These are phyloP conservation scores for Cyberlindnera mississippiensis DNA, from an alignment of 805 yeast species.

Conservation along the genomic window DNA sequence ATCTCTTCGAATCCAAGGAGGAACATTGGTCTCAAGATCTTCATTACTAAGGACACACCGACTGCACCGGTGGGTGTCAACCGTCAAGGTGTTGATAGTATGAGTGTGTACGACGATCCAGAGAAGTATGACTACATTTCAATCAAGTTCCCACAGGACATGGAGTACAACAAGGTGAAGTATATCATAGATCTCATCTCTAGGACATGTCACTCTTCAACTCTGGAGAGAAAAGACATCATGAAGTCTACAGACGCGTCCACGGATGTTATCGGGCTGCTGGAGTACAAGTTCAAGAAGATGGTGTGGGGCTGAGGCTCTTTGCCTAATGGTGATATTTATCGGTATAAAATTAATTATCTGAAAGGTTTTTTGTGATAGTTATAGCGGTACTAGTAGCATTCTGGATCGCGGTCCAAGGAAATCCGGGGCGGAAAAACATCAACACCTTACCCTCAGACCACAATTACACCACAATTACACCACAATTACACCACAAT, in stretches of 20 bases:
- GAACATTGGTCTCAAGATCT: conserved; percentile 31
- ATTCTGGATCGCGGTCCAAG: background rate
- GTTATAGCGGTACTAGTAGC: too few relatives aligned
- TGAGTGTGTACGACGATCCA: background rate
- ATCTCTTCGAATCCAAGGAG: conserved; percentile 27
- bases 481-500: too few relatives aligned
- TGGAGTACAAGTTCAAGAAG: conserved; percentile 35
- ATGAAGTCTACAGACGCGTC: conserved; percentile 35
- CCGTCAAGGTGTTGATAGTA: background rate
- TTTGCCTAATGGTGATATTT: background rate
- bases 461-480: too few relatives aligned
- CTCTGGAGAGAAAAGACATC: conserved; percentile 30
- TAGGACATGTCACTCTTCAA: conserved; percentile 23
- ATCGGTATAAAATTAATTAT: too few relatives aligned
- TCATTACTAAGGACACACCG: conserved; percentile 5
- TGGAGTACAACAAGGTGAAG: conserved; percentile 25
- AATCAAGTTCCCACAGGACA: conserved; percentile 24
- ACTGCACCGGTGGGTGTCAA: background rate
- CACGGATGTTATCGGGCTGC: conserved; percentile 31
- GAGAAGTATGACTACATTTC: conserved; percentile 12
- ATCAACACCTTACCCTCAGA: background rate
- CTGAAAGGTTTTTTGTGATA: too few relatives aligned
- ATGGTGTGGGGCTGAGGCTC: conserved; percentile 35
- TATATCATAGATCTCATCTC: conserved; percentile 23
- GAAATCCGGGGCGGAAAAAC: background rate